These are phyloP conservation scores for Akanthomyces lecanii DNA, from an alignment of 2,329 filamentous ascomycete genomes.

Conservation along the genomic window DNA sequence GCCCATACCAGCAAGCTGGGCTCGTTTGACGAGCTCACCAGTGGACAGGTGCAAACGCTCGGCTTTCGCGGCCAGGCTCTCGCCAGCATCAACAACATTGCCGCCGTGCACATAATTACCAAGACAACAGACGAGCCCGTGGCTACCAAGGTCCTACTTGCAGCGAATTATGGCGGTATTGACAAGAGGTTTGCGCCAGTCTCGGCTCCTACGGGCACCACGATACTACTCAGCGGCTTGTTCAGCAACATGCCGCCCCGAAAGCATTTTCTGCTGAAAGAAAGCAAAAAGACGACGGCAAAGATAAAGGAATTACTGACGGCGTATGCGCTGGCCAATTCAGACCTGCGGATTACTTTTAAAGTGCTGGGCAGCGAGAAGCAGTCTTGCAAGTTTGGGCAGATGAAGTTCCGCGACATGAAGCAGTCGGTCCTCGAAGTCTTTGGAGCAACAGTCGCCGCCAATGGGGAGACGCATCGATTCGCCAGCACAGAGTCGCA, in stretches of 20 bases:
- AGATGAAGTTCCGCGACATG: constrained; percentile 43
- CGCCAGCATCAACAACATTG: constrained; percentile 59
- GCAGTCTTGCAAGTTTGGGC: constrained; percentile 58
- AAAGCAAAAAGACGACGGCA: constrained; percentile 51
- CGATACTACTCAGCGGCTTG: constrained; percentile 56
- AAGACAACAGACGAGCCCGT: constrained; percentile 57
- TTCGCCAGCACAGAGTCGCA: constrained; percentile 3
- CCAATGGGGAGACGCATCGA: constrained; percentile 44
- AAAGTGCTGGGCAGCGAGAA: constrained; percentile 53
- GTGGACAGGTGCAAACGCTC: constrained; percentile 55
- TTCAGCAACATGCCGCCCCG: constrained; percentile 61
- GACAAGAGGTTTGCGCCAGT: constrained; percentile 27
- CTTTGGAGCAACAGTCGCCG: constrained; percentile 53
- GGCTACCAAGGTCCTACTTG: constrained; percentile 47
- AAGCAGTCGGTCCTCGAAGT: constrained; percentile 60
- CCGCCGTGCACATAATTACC: constrained; percentile 57
- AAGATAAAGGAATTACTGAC: constrained; percentile 58
- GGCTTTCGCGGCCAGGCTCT: constrained; percentile 75
- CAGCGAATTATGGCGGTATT: constrained; percentile 29
- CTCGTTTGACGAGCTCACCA: constrained; percentile 57
- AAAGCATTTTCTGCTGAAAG: constrained; percentile 52
- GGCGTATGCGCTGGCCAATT: constrained; percentile 63
- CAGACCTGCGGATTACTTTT: constrained; percentile 56
- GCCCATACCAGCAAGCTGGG: constrained; percentile 71
- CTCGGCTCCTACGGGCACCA: constrained; percentile 64